Base-by-base conservation (phyloP, 148 eudicot genomes). In the Silene uniflora region DNA sequence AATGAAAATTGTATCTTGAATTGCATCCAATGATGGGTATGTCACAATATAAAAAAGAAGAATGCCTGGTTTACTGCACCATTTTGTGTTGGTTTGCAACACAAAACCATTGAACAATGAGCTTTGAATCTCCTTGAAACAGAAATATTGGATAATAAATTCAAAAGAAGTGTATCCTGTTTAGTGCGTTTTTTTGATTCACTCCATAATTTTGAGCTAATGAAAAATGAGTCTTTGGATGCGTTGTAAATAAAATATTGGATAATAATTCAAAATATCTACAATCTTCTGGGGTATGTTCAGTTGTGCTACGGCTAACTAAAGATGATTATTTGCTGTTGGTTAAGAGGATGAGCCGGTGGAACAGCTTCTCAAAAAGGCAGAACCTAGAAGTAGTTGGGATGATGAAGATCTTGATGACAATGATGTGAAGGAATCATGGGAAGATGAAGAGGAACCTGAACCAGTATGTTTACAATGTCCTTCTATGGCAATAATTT, bases 401-500 rank as follows among this genome's bases (percentile, higher is more conserved):
- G 96, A 92, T 74, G 98, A 94, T 74, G 98, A 94, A 86, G 98
- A 94, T 83, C 82, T 73, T 62, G 98, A 94, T 71, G 97, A 90
- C 13, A 83, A 87, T 77, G 96, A 86, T 73, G 85, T 94, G 61
- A 94, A 90, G 85, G 97, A 92, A 10, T 91, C 96, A 55, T 94
- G 98, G 98, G 98, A 94, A 74, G 98, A 94, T 84, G 97, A 91
- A 14, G 98, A 94, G 47, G 98, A 91, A 79, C 84, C 93, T 63
- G 89, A 85, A 58, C 87, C 80, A 88, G 98, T 94, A 91, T 78
- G 78, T 25, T 71, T 72, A 56, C 21, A 24, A 46, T 25, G 21
- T 29, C 10, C 0, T 9, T 24, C 18, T 44, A 35, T 6, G 16
- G 23, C 58, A 22, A 4, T 62, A 7, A 0, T 5, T 9, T 64